Evolutionary conservation across 495 filamentous ascomycete species (phyloP).

Genomic region (Pyrenula aspistea): DNA sequence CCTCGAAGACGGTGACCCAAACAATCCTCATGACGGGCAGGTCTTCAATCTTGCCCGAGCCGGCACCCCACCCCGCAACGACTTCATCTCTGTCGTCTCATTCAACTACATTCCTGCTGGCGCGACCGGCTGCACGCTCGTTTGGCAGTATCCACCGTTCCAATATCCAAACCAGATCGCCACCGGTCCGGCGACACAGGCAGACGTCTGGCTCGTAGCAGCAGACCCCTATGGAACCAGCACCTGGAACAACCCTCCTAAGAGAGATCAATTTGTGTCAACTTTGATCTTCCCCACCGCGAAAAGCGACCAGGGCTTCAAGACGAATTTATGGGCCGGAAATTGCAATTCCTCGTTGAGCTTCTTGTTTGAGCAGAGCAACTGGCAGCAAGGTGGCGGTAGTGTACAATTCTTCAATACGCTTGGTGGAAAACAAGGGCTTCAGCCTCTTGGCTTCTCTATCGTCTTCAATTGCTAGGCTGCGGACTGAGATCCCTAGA

Average conservation of each 20-base stretch:
- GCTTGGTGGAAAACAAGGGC: neutral
- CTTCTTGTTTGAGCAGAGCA: slow-evolving; percentile 5
- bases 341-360: slow-evolving; percentile 9
- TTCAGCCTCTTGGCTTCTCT: slow-evolving; percentile 4
- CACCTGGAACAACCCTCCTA: slow-evolving; percentile 9
- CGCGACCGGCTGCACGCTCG: slow-evolving; percentile 10
- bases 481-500: no score
- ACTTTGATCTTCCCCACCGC: slow-evolving; percentile 8
- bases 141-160: slow-evolving; percentile 7
- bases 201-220: slow-evolving; percentile 7
- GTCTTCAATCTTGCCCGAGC: slow-evolving; percentile 7
- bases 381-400: slow-evolving; percentile 8
- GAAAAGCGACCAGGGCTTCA: neutral
- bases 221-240: slow-evolving; percentile 1
- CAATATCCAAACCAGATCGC: slow-evolving; percentile 3
- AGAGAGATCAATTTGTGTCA: neutral
- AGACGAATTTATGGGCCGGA: slow-evolving; percentile 3
- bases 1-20: slow-evolving; percentile 5
- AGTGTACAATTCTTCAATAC: slow-evolving; percentile 6
- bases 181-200: slow-evolving; percentile 4
- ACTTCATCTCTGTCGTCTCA: slow-evolving; percentile 5
- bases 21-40: slow-evolving; percentile 2
- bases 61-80: slow-evolving; percentile 1
- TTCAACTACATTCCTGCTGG: slow-evolving; percentile 9
- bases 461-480: slow-evolving; percentile 12